Evolutionary conservation across 2,329 filamentous ascomycete species (phyloP).

Genomic region (Sporothrix schenckii): DNA sequence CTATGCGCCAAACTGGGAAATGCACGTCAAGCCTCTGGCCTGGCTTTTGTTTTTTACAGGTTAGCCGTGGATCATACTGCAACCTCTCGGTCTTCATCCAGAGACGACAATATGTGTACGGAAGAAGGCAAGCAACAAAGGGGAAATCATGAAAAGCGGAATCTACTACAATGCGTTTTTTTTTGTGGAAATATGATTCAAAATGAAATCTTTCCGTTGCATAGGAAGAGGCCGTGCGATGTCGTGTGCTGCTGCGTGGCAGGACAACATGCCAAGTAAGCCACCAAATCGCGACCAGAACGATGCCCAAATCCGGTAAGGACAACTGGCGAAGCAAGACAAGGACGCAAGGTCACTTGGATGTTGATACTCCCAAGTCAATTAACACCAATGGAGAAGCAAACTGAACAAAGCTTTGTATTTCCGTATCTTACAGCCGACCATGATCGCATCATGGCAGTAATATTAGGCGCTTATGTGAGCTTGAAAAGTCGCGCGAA

Average conservation of each 20-base stretch:
- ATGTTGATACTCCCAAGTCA: no score
- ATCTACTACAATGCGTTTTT: no score
- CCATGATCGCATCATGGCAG: not conserved
- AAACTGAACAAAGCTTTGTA: not conserved
- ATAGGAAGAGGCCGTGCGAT: not conserved
- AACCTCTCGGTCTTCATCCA: not conserved
- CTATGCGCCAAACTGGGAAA: no score
- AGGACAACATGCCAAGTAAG: not conserved
- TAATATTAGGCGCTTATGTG: not conserved
- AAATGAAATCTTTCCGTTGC: not conserved
- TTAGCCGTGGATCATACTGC: slow-evolving; percentile 5
- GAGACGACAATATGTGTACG: not conserved
- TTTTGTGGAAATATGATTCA: not conserved
- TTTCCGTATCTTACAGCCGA: not conserved
- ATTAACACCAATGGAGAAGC: no score
- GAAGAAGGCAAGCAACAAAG: not conserved
- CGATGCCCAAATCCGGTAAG: not conserved
- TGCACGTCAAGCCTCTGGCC: no score
- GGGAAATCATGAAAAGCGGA: not conserved
- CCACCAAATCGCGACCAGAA: slow-evolving; percentile 9
- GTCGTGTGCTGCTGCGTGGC: slow-evolving; percentile 15
- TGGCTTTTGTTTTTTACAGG: not conserved
- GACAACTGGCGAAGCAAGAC: not conserved
- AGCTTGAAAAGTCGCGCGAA: not conserved
- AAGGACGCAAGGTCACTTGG: no score